phyloP scores from a whole-genome alignment of 768 basidiomycete species.

The Termitomyces sp. region DNA sequence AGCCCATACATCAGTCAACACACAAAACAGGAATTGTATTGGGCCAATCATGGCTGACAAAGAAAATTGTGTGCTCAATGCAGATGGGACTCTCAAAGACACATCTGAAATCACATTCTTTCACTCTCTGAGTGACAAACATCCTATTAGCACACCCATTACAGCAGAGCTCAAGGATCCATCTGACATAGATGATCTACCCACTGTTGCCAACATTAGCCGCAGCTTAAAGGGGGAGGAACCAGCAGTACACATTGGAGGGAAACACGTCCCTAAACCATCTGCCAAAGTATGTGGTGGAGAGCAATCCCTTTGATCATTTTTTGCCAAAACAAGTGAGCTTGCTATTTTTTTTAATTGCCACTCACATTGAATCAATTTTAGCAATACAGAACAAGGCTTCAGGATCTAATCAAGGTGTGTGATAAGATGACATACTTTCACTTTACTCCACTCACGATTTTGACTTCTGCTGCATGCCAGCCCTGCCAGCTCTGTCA shows the following conservation, averaged over 20 bases:
- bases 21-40: neutral
- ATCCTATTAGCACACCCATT: neutral
- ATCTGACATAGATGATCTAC: neutral
- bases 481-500: too few species aligned
- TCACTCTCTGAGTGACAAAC: neutral
- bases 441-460: too few species aligned
- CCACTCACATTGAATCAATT: neutral
- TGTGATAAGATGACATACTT: neutral
- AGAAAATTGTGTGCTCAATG: conserved; percentile 2
- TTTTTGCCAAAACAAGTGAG: neutral
- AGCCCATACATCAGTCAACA: too few species aligned
- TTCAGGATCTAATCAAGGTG: neutral
- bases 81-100: neutral
- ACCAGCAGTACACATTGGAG: conserved; percentile 1
- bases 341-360: neutral
- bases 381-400: neutral
- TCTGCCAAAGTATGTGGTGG: conserved; percentile 3
- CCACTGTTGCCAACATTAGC: neutral
- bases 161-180: neutral
- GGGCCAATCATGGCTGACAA: neutral
- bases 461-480: too few species aligned
- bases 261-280: conserved; percentile 11
- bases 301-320: neutral
- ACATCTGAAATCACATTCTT: neutral
- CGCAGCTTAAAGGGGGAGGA: conserved; percentile 12